These are phyloP conservation scores for Corymbia calophylla DNA, from an alignment of 441 rosid species.

Conservation along the genomic window DNA sequence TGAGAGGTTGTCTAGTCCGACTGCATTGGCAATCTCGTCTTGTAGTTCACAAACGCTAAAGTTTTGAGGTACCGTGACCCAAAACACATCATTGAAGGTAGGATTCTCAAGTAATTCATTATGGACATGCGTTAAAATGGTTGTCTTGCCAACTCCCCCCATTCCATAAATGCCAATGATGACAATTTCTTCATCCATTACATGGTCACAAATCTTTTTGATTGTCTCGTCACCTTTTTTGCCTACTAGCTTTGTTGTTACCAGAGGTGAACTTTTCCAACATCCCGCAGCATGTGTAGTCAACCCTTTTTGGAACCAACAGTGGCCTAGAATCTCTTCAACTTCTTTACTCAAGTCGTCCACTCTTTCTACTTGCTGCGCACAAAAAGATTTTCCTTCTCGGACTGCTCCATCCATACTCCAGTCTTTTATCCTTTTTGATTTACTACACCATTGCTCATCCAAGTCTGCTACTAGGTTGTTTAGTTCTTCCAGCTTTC, in stretches of 20 bases:
- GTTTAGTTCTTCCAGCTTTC: no score
- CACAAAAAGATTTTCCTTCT: no score
- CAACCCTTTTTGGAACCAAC: no score
- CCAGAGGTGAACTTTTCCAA: fast-evolving
- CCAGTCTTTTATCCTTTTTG: no score
- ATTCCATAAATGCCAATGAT: not conserved
- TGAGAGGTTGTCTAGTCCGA: not conserved
- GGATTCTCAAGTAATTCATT: not conserved
- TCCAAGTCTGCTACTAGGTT: no score
- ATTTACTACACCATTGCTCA: no score
- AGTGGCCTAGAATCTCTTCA: no score
- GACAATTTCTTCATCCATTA: not conserved
- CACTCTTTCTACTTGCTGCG: no score
- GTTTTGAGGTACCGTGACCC: not conserved
- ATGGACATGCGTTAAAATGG: not conserved
- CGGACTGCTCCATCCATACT: no score
- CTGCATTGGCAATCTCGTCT: not conserved
- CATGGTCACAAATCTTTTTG: fast-evolving
- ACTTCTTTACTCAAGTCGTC: no score
- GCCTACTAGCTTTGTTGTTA: not conserved
- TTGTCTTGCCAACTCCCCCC: not conserved
- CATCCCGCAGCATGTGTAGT: fast-evolving
- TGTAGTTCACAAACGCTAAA: not conserved
- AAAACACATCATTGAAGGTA: not conserved
- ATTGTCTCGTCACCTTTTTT: fast-evolving